A percentile compares a stretch with the other conserved stretches of the same genome.
These are phyloP conservation scores for Hypoxylon fragiforme DNA, from an alignment of 495 filamentous ascomycete species.

Conservation along the genomic window DNA sequence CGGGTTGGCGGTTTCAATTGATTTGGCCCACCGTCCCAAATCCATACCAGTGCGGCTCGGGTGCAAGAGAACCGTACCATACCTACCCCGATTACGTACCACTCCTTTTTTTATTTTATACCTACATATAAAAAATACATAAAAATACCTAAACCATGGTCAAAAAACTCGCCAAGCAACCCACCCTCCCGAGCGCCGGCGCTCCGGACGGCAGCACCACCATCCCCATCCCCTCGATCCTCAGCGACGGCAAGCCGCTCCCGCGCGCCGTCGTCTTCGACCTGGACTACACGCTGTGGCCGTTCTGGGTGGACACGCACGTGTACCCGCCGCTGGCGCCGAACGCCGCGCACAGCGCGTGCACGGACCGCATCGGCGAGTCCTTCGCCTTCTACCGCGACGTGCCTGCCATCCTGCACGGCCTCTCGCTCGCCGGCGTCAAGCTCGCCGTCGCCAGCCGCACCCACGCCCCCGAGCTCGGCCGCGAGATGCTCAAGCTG, in stretches of 20 bases:
- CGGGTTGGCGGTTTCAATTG: too few relatives aligned
- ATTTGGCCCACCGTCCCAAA: too few relatives aligned
- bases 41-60: too few relatives aligned
- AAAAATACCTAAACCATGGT: too few relatives aligned
- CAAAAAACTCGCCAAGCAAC: constrained; percentile 36
- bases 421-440: constrained; percentile 57
- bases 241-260: constrained; percentile 77
- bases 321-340: constrained; percentile 76
- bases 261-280: constrained; percentile 90
- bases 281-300: constrained; percentile 96
- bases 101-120: too few relatives aligned
- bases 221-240: constrained; percentile 29
- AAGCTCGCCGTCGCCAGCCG: constrained; percentile 79
- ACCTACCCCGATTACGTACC: too few relatives aligned
- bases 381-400: constrained; percentile 80
- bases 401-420: constrained; percentile 70
- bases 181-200: constrained; percentile 12
- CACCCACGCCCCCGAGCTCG: constrained; percentile 78
- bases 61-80: too few relatives aligned
- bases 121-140: too few relatives aligned
- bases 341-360: constrained; percentile 54
- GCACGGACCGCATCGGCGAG: constrained; percentile 69
- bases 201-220: constrained; percentile 1
- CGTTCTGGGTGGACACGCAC: constrained; percentile 96
- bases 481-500: constrained; percentile 75